Conservation (phyloP, 768 basidiomycete species). For the Sarcodon aspratus region DNA sequence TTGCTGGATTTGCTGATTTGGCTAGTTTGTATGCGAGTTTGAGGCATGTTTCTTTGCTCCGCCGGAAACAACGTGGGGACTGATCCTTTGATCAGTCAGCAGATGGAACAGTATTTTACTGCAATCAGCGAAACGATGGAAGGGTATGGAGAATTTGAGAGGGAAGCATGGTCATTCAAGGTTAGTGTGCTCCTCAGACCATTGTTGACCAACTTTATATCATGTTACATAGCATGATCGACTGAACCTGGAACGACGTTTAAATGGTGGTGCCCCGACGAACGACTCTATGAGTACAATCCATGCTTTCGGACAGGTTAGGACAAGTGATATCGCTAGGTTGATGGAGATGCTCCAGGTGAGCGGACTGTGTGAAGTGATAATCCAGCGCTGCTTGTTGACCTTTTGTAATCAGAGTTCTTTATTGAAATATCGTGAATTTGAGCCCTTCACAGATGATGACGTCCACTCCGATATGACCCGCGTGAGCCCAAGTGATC, state of each 20-base stretch:
- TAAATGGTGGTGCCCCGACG: conserved; percentile 31
- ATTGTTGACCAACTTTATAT: conserved; percentile 2
- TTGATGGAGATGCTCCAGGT: conserved; percentile 83
- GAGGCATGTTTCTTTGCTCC: conserved; percentile 7
- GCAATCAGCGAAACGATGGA: conserved; percentile 37
- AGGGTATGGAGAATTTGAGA: conserved; percentile 65
- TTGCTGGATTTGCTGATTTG: conserved; percentile 76
- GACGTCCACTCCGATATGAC: conserved; percentile 4
- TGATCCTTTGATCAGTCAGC: conserved; percentile 30
- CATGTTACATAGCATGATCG: conserved; percentile 50
- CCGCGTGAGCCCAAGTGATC: conserved; percentile 1
- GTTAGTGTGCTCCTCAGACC: conserved; percentile 20
- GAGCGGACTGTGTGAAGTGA: no score
- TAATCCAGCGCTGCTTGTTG: not conserved
- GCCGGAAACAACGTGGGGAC: not conserved
- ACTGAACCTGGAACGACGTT: conserved; percentile 55
- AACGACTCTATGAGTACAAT: conserved; percentile 10
- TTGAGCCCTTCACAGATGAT: conserved; percentile 26
- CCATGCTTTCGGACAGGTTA: conserved; percentile 27
- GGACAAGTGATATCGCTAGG: conserved; percentile 70
- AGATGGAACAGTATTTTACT: conserved; percentile 76
- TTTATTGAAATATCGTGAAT: conserved; percentile 64
- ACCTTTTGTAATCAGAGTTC: conserved; percentile 33
- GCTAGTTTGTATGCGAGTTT: conserved; percentile 68
- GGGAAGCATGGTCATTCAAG: conserved; percentile 72